Evolutionary conservation across 192 early-diverging fungal species (phyloP), one percentile per base, ranked within the genome.

Genomic region (Dimargaris xerosporica): DNA sequence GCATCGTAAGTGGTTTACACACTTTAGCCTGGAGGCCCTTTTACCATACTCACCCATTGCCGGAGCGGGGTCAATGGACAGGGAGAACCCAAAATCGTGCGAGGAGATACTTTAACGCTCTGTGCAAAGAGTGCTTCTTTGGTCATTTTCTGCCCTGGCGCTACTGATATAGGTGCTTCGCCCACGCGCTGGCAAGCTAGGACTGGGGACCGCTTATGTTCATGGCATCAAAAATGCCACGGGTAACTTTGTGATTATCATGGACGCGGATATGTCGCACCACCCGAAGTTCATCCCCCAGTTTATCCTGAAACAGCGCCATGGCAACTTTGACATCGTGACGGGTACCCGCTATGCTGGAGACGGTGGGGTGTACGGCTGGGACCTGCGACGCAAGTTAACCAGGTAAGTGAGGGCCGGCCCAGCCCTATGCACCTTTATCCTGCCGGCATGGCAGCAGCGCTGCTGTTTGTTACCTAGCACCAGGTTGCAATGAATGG

Each of bases 201-300:
- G 95, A 42, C 72, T 98, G 44, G 94, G 92, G 26, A 96, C 95
- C 2, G 95, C 95, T 28, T 98, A 98, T 64, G 81, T 94, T 19
- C 86, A 98, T 69, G 95, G 93, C 42, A 88, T 95, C 30, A 80
- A 95, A 71, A 84, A 85, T 70, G 91, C 91, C 15, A 94, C 91
- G 21, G 95, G 95, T 44, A 88, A 94, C 74, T 95, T 85, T 80
- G 78, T 96, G 42, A 89, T 98, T 65, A 96, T 98, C 69, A 89
- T 98, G 92, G 95, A 98, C 67, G 93, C 95, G 25, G 95, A 98
- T 69, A 93, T 98, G 84, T 96, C 93, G 28, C 95, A 98, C 71
- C 95, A 98, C 67, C 95, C 95, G 47, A 94, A 95, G 74, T 94
- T 91, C 58, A 98, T 98, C 51, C 90, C 94, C 26, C 81, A 94